A percentile compares a stretch with the other conserved stretches of the same genome.
These are phyloP conservation scores for Leccinellum luteum DNA, from an alignment of 768 basidiomycete species.

Conservation along the genomic window DNA sequence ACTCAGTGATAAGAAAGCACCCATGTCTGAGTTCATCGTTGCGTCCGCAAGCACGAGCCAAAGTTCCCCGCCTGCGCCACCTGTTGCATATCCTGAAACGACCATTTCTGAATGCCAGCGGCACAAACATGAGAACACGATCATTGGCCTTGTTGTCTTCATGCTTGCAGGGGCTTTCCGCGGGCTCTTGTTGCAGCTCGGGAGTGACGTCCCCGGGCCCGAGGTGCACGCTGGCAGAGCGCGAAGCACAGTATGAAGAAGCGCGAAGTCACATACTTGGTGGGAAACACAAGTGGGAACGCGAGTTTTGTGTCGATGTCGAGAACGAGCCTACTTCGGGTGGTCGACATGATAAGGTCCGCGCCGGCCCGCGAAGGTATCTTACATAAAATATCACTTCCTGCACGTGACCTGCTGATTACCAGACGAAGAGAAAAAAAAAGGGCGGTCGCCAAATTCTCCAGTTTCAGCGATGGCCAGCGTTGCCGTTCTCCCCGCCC, in stretches of 20 bases:
- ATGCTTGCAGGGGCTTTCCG: conserved; percentile 11
- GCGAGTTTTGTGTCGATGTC: too few relatives aligned
- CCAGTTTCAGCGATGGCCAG: conserved; percentile 20
- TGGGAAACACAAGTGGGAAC: too few relatives aligned
- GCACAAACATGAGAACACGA: neutral
- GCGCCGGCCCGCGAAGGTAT: too few relatives aligned
- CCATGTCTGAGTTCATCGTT: conserved; percentile 66
- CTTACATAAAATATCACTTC: too few relatives aligned
- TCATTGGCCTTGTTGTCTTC: conserved; percentile 11
- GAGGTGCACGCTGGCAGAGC: conserved; percentile 34
- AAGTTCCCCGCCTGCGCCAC: conserved; percentile 45
- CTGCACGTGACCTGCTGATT: neutral
- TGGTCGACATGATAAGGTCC: too few relatives aligned
- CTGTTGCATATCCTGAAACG: conserved; percentile 73
- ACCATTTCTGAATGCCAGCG: conserved; percentile 35
- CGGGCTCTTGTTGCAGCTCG: neutral
- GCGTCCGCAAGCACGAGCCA: conserved; percentile 36
- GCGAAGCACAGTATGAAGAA: too few relatives aligned
- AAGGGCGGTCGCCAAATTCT: neutral
- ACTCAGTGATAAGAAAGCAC: conserved; percentile 54
- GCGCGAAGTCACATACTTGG: too few relatives aligned
- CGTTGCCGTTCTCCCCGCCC: conserved; percentile 25
- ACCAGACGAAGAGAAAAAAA: neutral
- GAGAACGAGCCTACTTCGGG: too few relatives aligned
- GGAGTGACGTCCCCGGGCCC: conserved; percentile 17